These are phyloP conservation scores for Tagetes erecta DNA, from an alignment of 129 eudicot genomes.

Conservation along the genomic window DNA sequence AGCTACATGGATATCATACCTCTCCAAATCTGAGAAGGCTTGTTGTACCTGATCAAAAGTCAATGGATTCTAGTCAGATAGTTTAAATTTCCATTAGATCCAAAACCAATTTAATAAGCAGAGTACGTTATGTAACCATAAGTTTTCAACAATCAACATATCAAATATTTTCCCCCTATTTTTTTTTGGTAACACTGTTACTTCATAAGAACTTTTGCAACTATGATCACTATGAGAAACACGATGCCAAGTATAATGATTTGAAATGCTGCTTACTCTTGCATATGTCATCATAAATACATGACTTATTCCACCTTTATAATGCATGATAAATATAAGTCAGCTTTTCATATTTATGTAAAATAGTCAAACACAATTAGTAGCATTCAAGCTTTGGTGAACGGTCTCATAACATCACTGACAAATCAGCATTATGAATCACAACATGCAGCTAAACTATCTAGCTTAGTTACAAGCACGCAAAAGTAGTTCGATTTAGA, in stretches of 20 bases:
- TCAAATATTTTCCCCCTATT: neutral
- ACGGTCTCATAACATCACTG: conserved; percentile 6
- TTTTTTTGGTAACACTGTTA: neutral
- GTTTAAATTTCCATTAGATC: neutral
- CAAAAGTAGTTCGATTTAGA: conserved; percentile 4
- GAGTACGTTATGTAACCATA: neutral
- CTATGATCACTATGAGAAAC: neutral
- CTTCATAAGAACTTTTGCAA: neutral
- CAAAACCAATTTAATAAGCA: neutral
- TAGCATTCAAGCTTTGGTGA: conserved; percentile 21
- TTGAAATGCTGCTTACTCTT: conserved; percentile 12
- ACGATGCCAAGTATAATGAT: conserved; percentile 6
- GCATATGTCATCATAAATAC: conserved; percentile 3
- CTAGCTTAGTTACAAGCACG: conserved; percentile 15
- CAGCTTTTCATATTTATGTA: neutral
- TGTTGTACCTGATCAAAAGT: conserved; percentile 71
- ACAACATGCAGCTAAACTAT: conserved; percentile 11
- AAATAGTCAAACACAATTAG: neutral
- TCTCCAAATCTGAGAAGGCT: conserved; percentile 77
- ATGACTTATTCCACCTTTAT: neutral
- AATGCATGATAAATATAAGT: neutral
- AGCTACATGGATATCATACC: conserved; percentile 44
- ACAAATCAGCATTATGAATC: neutral
- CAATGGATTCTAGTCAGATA: conserved; percentile 10
- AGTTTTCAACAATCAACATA: neutral